phyloP scores from a whole-genome alignment of 306 rosid genomes.

The Dryas alaskensis region DNA sequence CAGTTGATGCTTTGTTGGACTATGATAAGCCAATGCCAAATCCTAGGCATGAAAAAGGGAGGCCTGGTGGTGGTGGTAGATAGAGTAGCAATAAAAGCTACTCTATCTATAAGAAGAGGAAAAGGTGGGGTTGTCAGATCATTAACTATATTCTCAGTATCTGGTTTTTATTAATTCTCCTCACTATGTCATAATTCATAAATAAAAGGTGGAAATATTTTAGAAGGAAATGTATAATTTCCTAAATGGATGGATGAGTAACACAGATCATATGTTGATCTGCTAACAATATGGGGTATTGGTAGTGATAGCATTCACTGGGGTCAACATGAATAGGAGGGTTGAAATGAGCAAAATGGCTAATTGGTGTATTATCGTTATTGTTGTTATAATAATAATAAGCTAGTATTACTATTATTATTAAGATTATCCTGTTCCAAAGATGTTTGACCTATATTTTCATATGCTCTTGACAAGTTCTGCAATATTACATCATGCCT shows the following conservation, averaged over 20 bases:
- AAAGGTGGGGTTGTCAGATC: not conserved
- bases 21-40: conserved; percentile 16
- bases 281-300: not conserved
- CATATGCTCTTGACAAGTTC: conserved; percentile 2
- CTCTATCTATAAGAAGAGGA: not conserved
- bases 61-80: conserved; percentile 14
- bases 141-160: not conserved
- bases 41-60: conserved; percentile 24
- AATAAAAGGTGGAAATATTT: not conserved
- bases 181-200: conserved; percentile 2
- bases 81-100: not conserved
- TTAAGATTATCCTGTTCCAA: not conserved
- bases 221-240: not conserved
- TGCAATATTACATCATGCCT: conserved; percentile 11
- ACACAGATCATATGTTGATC: too few species aligned
- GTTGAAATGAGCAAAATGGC: not conserved
- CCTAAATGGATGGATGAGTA: too few species aligned
- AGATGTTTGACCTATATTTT: not conserved
- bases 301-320: not conserved
- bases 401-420: not conserved
- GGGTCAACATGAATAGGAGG: not conserved
- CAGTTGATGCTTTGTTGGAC: conserved; percentile 18
- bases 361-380: too few species aligned
- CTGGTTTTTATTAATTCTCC: not conserved
- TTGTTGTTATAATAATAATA: too few species aligned